A percentile compares a stretch with the other conserved stretches of the same genome.
Evolutionary conservation across 257 asterid genomes (phyloP).

Genomic region (Solanum arcanum): DNA sequence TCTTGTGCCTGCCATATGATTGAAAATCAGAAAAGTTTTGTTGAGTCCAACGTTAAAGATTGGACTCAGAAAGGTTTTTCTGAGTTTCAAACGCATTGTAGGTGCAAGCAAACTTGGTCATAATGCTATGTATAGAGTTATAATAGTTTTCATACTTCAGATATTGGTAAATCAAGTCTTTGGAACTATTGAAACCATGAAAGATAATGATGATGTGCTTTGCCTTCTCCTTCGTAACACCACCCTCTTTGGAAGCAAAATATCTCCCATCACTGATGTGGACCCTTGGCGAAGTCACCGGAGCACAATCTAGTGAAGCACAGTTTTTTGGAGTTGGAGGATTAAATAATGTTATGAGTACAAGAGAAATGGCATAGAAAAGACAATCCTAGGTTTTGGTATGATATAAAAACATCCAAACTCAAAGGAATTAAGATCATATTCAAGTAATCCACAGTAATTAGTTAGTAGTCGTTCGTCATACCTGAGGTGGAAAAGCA

Average conservation of each 20-base stretch:
- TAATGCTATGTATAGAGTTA: background rate
- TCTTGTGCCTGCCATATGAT: no score
- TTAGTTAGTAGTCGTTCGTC: no score
- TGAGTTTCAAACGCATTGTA: background rate
- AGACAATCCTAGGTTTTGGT: background rate
- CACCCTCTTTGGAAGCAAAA: constrained; percentile 64
- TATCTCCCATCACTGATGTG: constrained; percentile 63
- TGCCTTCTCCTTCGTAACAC: constrained; percentile 53
- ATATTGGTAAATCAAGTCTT: constrained; percentile 42
- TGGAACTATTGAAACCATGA: constrained; percentile 63
- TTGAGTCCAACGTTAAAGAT: background rate
- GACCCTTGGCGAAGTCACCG: constrained; percentile 54
- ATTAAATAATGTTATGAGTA: constrained; percentile 11
- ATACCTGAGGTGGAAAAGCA: no score
- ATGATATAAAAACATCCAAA: no score
- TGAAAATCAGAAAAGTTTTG: no score
- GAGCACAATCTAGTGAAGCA: constrained; percentile 65
- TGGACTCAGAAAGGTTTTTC: background rate
- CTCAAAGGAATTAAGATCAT: no score
- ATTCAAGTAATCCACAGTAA: no score
- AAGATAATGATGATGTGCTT: constrained; percentile 38
- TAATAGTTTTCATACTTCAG: constrained; percentile 30
- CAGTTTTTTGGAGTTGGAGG: constrained; percentile 59
- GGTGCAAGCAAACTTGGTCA: background rate
- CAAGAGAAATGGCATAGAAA: no score